Conservation (phyloP, 2,329 filamentous ascomycete genomes). For the Apiospora malaysiana region DNA sequence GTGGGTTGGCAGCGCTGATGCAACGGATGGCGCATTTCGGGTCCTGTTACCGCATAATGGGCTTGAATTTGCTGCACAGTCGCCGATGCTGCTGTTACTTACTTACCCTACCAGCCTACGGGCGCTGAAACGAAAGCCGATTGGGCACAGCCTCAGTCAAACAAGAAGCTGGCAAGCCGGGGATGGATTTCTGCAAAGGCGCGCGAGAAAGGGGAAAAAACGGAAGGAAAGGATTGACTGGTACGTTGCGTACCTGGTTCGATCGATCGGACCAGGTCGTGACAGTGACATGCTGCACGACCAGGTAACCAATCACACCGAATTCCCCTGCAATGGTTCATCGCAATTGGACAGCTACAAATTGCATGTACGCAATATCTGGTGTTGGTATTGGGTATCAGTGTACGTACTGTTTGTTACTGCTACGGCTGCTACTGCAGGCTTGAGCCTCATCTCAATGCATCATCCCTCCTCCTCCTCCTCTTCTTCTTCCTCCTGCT, state of each 20-base stretch:
- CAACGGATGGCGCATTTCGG: slow-evolving; percentile 2
- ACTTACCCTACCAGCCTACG: not conserved
- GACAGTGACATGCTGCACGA: not conserved
- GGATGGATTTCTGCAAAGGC: not conserved
- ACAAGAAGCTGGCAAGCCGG: not conserved
- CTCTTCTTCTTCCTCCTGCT: not conserved
- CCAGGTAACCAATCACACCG: slow-evolving; percentile 7
- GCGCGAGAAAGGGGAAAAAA: too few species aligned
- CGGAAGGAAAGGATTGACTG: too few species aligned
- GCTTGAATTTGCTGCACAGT: not conserved
- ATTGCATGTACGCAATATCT: not conserved
- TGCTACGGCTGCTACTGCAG: too few species aligned
- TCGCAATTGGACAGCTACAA: not conserved
- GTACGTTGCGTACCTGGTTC: not conserved
- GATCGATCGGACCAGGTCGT: slow-evolving; percentile 13
- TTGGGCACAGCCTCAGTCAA: not conserved
- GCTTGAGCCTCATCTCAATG: slow-evolving; percentile 1
- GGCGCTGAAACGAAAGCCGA: slow-evolving; percentile 2
- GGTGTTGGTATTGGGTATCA: too few species aligned
- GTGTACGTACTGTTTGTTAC: too few species aligned
- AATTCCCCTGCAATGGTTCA: not conserved
- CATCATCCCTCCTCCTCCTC: not conserved
- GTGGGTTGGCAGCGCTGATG: not conserved
- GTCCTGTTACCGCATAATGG: not conserved
- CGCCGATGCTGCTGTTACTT: not conserved